These are phyloP conservation scores for Pulveroboletus sp. DNA, from an alignment of 768 basidiomycete genomes.

Conservation along the genomic window DNA sequence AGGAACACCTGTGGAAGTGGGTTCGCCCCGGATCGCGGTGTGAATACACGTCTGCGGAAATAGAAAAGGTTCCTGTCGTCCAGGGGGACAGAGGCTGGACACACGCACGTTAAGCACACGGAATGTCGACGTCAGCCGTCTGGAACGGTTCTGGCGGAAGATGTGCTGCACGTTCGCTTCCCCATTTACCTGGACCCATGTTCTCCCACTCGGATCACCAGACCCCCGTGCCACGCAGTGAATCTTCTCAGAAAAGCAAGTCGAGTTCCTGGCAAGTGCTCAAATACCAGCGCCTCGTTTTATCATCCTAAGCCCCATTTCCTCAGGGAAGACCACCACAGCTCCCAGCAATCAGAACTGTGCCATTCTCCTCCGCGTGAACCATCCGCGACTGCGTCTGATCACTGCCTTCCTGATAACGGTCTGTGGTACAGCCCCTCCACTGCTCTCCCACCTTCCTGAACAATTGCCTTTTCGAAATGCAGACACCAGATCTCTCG, in stretches of 20 bases:
- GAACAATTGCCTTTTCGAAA: conserved; percentile 29
- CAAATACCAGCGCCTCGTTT: conserved; percentile 20
- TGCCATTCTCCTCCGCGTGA: conserved; percentile 21
- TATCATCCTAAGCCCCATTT: conserved; percentile 15
- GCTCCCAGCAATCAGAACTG: conserved; percentile 21
- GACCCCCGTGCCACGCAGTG: conserved; percentile 25
- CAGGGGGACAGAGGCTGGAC: neutral
- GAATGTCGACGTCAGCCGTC: conserved; percentile 11
- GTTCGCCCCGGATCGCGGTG: conserved; percentile 13
- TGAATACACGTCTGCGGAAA: conserved; percentile 6
- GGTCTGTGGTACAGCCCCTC: conserved; percentile 24
- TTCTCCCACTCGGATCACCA: conserved; percentile 32
- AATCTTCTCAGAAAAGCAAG: conserved; percentile 23
- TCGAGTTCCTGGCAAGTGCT: conserved; percentile 27
- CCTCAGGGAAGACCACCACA: conserved; percentile 28
- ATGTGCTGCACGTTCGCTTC: conserved; percentile 20
- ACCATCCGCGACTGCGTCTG: conserved; percentile 23
- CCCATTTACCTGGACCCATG: conserved; percentile 20
- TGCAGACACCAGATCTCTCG: conserved; percentile 31
- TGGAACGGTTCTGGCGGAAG: neutral
- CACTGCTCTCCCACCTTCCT: conserved; percentile 24
- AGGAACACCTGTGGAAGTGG: neutral
- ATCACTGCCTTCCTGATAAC: conserved; percentile 34
- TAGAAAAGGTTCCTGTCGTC: conserved; percentile 4
- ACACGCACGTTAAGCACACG: conserved; percentile 13